Percentiles rank a stretch among this genome's conserved stretches.
Conservation (phyloP, 176 grass and related monocot species). For the Canna indica region DNA sequence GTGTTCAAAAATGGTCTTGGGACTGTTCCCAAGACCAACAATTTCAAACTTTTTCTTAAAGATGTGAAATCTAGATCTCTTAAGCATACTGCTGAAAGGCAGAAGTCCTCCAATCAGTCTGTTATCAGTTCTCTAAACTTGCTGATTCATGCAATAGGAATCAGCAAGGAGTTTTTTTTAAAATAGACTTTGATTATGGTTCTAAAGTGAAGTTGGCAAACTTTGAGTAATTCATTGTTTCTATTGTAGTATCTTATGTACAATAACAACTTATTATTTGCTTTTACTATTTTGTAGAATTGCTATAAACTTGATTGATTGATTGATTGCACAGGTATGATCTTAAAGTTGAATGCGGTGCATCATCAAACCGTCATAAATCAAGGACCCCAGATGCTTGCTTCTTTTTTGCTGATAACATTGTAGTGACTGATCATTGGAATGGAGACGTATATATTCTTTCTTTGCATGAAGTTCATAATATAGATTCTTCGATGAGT, state of each 20-base stretch:
- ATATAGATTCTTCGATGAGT: constrained; percentile 27
- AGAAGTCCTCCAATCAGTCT: background rate
- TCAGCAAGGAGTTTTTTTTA: background rate
- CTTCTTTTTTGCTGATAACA: constrained; percentile 83
- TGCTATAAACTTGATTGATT: constrained; percentile 2
- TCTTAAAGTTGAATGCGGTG: constrained; percentile 91
- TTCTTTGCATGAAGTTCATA: constrained; percentile 37
- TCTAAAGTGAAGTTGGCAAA: background rate
- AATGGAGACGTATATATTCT: constrained; percentile 82
- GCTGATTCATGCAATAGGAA: background rate
- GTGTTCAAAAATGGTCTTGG: no score
- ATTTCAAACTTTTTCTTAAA: no score
- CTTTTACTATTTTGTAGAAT: background rate
- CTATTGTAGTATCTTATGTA: background rate
- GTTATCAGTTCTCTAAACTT: background rate
- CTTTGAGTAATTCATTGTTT: background rate
- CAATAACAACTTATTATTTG: background rate
- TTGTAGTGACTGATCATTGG: constrained; percentile 61
- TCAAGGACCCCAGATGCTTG: constrained; percentile 90
- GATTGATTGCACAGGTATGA: constrained; percentile 38
- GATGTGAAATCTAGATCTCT: background rate
- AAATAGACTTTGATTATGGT: background rate
- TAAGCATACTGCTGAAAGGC: background rate
- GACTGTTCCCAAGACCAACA: no score
- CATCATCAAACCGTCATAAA: constrained; percentile 63